These are phyloP conservation scores for Lasiodiplodia sp. DNA, from an alignment of 2,329 filamentous ascomycete genomes.

Conservation along the genomic window DNA sequence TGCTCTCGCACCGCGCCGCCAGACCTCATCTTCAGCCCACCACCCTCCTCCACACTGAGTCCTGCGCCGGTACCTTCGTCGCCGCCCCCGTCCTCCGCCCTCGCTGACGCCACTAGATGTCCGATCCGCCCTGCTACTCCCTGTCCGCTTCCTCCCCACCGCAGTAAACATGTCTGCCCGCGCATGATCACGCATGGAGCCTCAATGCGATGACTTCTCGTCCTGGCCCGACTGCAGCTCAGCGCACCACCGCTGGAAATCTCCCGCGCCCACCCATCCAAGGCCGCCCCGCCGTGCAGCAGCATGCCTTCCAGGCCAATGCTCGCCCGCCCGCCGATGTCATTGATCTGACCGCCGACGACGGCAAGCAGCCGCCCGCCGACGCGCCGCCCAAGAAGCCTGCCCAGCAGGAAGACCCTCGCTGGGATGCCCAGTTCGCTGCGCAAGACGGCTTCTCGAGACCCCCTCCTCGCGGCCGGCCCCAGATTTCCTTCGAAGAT, in stretches of 20 bases:
- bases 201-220: constrained; percentile 53
- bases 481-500: constrained; percentile 46
- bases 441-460: constrained; percentile 30
- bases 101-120: constrained; percentile 29
- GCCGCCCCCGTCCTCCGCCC: background rate
- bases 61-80: constrained; percentile 22
- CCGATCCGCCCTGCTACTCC: constrained; percentile 24
- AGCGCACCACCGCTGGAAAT: constrained; percentile 45
- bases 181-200: constrained; percentile 49
- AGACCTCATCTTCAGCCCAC: constrained; percentile 22
- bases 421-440: constrained; percentile 17
- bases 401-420: background rate
- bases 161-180: constrained; percentile 32
- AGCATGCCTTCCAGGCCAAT: constrained; percentile 35
- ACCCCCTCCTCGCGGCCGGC: constrained; percentile 43
- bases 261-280: constrained; percentile 40
- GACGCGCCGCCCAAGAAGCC: constrained; percentile 32
- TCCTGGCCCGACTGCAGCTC: constrained; percentile 49
- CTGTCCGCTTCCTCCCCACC: constrained; percentile 22
- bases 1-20: constrained; percentile 15
- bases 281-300: constrained; percentile 39
- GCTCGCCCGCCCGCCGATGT: constrained; percentile 40
- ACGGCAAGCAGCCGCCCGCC: constrained; percentile 38
- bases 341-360: constrained; percentile 45
- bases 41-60: background rate